A percentile compares a stretch with the other conserved stretches of the same genome.
Conservation (phyloP, 1,284 basidiomycete genomes). For the Wallemia hederae region DNA sequence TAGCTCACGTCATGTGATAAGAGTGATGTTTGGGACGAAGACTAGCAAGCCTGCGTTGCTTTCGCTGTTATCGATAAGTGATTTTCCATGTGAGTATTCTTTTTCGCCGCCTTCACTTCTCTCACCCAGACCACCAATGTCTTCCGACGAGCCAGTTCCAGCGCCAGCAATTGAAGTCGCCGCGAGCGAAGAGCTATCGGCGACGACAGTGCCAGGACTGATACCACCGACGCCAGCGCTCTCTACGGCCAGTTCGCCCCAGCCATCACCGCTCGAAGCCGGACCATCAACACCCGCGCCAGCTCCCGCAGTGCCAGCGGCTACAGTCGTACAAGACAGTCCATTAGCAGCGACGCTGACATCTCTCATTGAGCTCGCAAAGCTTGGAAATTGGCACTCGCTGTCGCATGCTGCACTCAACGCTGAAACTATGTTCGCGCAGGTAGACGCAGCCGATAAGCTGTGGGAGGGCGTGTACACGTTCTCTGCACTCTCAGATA, state of each 20-base stretch:
- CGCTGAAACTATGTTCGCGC: background rate
- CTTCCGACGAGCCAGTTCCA: too few species aligned
- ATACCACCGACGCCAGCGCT: background rate
- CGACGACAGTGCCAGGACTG: background rate
- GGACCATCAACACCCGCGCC: background rate
- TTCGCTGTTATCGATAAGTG: too few species aligned
- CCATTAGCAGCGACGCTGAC: background rate
- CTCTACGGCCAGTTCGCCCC: background rate
- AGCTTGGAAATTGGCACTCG: background rate
- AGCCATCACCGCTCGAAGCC: background rate
- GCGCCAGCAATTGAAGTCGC: too few species aligned
- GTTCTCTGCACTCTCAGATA: background rate
- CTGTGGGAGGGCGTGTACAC: background rate
- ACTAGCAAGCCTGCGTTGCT: background rate
- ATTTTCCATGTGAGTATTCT: too few species aligned
- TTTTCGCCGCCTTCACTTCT: too few species aligned
- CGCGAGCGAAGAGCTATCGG: background rate
- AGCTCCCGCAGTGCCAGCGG: background rate
- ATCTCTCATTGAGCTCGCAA: background rate
- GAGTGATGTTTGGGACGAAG: too few species aligned
- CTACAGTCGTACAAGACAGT: background rate
- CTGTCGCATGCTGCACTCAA: background rate
- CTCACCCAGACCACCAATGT: too few species aligned
- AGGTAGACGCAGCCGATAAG: background rate
- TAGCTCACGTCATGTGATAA: too few species aligned